phyloP scores from a whole-genome alignment of 192 early-diverging fungal species.

The Phycomyces blakesleeanus region DNA sequence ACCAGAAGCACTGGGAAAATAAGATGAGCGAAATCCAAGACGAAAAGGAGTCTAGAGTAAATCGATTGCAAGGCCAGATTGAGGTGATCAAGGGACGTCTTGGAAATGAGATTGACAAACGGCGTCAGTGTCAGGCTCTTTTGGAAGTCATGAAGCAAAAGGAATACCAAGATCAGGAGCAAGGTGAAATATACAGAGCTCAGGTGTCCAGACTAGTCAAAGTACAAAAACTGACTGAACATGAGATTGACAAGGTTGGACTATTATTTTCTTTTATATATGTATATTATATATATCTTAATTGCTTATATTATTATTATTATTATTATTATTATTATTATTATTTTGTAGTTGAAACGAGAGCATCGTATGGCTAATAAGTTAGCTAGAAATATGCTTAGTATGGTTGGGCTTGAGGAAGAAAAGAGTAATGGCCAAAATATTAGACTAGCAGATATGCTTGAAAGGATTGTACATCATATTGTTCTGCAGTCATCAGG shows the following conservation, averaged over 20 bases:
- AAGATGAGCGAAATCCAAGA: background rate
- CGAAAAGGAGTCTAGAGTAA: background rate
- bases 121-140: background rate
- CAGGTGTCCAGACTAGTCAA: background rate
- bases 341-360: too few relatives aligned
- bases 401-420: too few relatives aligned
- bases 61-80: slow-evolving; percentile 8
- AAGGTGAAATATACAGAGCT: background rate
- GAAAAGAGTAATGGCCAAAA: too few relatives aligned
- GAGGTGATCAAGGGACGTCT: slow-evolving; percentile 11
- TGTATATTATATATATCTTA: too few relatives aligned
- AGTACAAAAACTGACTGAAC: background rate
- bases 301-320: too few relatives aligned
- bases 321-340: too few relatives aligned
- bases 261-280: background rate
- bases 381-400: too few relatives aligned
- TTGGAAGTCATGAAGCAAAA: background rate
- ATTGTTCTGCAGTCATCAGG: too few relatives aligned
- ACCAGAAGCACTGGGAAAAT: slow-evolving; percentile 11
- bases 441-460: too few relatives aligned
- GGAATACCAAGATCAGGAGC: background rate
- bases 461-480: too few relatives aligned
- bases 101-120: slow-evolving; percentile 7
- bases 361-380: too few relatives aligned
- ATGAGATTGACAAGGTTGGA: slow-evolving; percentile 1